These are phyloP conservation scores for Fusarium veterinarium DNA, from an alignment of 2,329 filamentous ascomycete genomes.

Conservation along the genomic window DNA sequence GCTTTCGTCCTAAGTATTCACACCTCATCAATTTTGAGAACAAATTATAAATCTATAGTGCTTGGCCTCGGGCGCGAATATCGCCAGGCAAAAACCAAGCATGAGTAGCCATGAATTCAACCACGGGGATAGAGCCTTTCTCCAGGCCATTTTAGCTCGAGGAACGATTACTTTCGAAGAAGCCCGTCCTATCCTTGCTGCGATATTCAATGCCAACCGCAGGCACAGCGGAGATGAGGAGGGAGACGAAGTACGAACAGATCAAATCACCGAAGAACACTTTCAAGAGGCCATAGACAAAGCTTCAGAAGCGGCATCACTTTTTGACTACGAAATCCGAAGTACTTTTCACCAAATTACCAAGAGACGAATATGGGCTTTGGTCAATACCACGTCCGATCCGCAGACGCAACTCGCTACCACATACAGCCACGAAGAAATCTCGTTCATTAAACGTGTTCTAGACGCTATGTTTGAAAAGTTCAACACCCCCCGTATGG, in stretches of 20 bases:
- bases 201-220: slow-evolving; percentile 72
- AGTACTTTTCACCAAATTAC: slow-evolving; percentile 75
- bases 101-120: slow-evolving; percentile 54
- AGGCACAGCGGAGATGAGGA: slow-evolving; percentile 32
- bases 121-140: slow-evolving; percentile 84
- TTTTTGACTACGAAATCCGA: slow-evolving; percentile 90
- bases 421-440: slow-evolving; percentile 81
- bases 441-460: slow-evolving; percentile 87
- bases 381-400: slow-evolving; percentile 91
- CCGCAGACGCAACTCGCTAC: slow-evolving; percentile 88
- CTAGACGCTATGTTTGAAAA: slow-evolving; percentile 93
- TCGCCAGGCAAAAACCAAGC: slow-evolving; percentile 34
- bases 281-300: slow-evolving; percentile 76
- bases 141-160: slow-evolving; percentile 87
- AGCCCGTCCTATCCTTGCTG: slow-evolving; percentile 78
- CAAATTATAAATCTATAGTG: background rate
- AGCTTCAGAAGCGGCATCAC: slow-evolving; percentile 77
- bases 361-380: slow-evolving; percentile 77
- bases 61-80: slow-evolving; percentile 5
- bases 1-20: background rate
- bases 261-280: slow-evolving; percentile 75
- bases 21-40: background rate
- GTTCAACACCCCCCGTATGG: slow-evolving; percentile 81
- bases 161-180: slow-evolving; percentile 81
- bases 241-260: slow-evolving; percentile 59